A percentile compares a stretch with the other conserved stretches of the same genome.
These are phyloP conservation scores for Eutrema salsugineum DNA, from an alignment of 441 rosid genomes.

Conservation along the genomic window DNA sequence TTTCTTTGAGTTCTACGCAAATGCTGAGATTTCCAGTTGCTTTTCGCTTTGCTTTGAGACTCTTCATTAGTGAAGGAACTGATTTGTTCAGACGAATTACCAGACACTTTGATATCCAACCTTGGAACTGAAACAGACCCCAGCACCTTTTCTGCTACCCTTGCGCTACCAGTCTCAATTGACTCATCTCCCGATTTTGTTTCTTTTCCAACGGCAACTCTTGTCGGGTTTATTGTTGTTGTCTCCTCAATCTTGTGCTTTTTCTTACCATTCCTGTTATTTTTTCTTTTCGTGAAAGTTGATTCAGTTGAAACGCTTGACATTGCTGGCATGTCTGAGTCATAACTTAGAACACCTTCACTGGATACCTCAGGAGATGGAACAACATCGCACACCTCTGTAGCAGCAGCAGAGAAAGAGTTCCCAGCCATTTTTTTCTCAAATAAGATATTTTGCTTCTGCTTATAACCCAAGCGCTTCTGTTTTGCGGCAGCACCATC, in stretches of 20 bases:
- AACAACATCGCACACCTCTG: constrained; percentile 33
- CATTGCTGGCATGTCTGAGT: constrained; percentile 37
- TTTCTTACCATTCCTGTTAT: constrained; percentile 56
- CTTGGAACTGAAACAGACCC: constrained; percentile 38
- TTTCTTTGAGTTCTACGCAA: constrained; percentile 57
- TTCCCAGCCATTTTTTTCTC: constrained; percentile 51
- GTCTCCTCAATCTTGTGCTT: constrained; percentile 66
- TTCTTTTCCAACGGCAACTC: constrained; percentile 38
- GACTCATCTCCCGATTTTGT: constrained; percentile 21
- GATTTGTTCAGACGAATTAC: constrained; percentile 44
- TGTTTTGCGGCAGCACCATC: constrained; percentile 49
- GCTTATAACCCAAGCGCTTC: constrained; percentile 48
- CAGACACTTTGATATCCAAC: constrained; percentile 44
- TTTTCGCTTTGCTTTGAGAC: constrained; percentile 44
- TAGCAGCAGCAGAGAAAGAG: constrained; percentile 28
- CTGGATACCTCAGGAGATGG: constrained; percentile 33
- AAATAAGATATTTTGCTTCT: constrained; percentile 41
- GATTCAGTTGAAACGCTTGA: constrained; percentile 43
- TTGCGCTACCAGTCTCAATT: constrained; percentile 31
- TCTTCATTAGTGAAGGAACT: constrained; percentile 55
- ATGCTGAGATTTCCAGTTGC: constrained; percentile 68
- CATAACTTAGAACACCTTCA: constrained; percentile 37
- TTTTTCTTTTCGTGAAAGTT: constrained; percentile 55
- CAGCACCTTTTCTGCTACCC: constrained; percentile 35
- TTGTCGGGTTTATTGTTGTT: constrained; percentile 33